Base-by-base conservation (phyloP, 768 basidiomycete species). In the Psilocybe cubensis region DNA sequence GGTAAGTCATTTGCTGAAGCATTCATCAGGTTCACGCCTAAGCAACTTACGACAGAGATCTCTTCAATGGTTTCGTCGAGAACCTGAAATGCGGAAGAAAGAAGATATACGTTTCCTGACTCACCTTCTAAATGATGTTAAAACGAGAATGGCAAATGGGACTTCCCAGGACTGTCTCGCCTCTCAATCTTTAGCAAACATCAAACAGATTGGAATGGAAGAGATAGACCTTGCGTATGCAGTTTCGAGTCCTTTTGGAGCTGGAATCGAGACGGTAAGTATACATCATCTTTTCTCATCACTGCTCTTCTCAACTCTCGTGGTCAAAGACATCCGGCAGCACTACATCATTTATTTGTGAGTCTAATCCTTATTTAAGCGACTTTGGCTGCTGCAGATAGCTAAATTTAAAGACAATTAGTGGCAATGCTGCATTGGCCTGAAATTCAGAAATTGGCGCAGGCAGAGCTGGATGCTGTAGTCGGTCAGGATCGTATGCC, bases 181-280 rank as follows among this genome's bases (percentile, higher is more conserved):
- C 4, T 63, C 73, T 0, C 74, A 77, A 56, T 72, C 74, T 2
- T 60, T 79, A n/a, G 59, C 66, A 4, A 68, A 72, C 6, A 70
- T 74, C 46, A 62, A 71, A 41, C 68, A 77, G 58, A 72, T 70
- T 28, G 78, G 74, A 1, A 70, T 80, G 73, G 62, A 63, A 3
- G 78, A 78, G 29, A 52, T 80, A 11, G 77, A 81, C 41, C 61
- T 82, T 8, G 79, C 78, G 11, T 81, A 81, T 62, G 68, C 76
- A 2, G 70, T 78, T 20, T 77, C 74, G 6, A 73, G 75, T 49
- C 77, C 80, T 0, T 81, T 81, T 57, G 78, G 76, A 2, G 80
- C 80, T 23, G 80, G 79, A 0, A 78, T 77, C 17, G 79, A 80
- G 49, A 78, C 77, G 40, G 77, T 77, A 29, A 48, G 69, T 64